phyloP scores from a whole-genome alignment of 2,329 filamentous ascomycete species.

The Xylaria sp. region DNA sequence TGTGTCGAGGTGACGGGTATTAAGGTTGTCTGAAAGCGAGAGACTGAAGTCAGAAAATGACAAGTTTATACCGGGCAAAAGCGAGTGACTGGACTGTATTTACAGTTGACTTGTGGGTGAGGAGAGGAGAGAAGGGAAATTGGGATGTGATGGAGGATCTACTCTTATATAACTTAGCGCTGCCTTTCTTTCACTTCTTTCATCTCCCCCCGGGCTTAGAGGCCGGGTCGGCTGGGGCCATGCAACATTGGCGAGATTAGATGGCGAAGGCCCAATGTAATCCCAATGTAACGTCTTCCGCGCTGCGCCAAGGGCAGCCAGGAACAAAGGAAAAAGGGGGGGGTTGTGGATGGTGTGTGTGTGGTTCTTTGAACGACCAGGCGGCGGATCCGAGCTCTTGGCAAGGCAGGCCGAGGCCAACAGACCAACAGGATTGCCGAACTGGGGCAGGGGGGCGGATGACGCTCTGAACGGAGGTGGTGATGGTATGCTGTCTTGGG shows the following conservation, averaged over 20 bases:
- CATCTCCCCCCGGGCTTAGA: constrained; percentile 20
- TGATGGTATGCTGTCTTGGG: constrained; percentile 19
- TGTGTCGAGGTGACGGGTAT: constrained; percentile 28
- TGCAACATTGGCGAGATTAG: constrained; percentile 30
- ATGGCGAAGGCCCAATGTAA: constrained; percentile 20
- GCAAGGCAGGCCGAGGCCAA: constrained; percentile 13
- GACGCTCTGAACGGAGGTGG: background rate
- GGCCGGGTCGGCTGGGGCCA: constrained; percentile 10
- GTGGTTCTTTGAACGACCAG: constrained; percentile 13
- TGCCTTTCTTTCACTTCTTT: constrained; percentile 10
- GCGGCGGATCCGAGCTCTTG: constrained; percentile 21
- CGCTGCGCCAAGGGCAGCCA: too few species aligned
- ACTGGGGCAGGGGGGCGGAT: too few species aligned
- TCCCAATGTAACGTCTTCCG: constrained; percentile 22
- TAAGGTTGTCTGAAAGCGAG: constrained; percentile 28
- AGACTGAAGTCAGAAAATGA: constrained; percentile 28
- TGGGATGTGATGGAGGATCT: constrained; percentile 15
- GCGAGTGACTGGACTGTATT: constrained; percentile 32
- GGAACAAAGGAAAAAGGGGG: background rate
- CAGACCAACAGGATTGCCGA: background rate
- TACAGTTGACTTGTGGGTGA: constrained; percentile 27
- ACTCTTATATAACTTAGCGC: constrained; percentile 33
- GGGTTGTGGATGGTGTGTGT: background rate
- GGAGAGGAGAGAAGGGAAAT: constrained; percentile 6
- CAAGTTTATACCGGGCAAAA: constrained; percentile 27